Evolutionary conservation across 345 rosid species (phyloP).

Genomic region (Eucalyptus globulus): DNA sequence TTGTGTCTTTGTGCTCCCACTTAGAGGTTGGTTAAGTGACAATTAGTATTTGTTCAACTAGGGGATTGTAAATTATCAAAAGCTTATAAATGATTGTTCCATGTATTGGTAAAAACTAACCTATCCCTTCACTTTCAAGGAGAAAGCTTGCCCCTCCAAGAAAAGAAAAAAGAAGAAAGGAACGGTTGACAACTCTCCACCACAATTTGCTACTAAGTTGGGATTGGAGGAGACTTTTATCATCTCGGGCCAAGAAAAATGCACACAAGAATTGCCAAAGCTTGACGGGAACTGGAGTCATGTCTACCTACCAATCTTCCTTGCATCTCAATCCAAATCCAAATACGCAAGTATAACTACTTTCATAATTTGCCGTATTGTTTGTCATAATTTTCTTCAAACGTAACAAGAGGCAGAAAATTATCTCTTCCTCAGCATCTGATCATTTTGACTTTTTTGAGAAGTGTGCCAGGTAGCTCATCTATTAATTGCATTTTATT

Average conservation of each 20-base stretch:
- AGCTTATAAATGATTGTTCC: neutral
- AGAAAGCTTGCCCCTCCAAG: neutral
- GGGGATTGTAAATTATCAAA: neutral
- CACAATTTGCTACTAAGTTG: neutral
- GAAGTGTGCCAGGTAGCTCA: neutral
- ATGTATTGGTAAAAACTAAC: neutral
- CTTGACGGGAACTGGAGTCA: neutral
- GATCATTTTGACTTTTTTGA: neutral
- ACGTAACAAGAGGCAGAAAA: neutral
- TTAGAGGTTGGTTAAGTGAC: neutral
- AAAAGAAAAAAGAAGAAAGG: neutral
- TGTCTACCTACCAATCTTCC: neutral
- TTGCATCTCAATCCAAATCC: neutral
- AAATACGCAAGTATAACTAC: neutral
- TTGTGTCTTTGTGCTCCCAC: neutral
- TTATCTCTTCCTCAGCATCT: neutral
- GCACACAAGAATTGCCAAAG: neutral
- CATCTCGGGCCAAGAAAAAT: neutral
- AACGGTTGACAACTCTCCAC: neutral
- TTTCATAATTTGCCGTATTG: neutral
- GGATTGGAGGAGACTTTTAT: neutral
- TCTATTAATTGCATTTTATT: neutral
- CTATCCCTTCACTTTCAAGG: neutral
- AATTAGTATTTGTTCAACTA: neutral
- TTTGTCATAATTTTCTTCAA: neutral